Conservation (phyloP, 2,329 filamentous ascomycete species). For the Trichoderma harzianum region DNA sequence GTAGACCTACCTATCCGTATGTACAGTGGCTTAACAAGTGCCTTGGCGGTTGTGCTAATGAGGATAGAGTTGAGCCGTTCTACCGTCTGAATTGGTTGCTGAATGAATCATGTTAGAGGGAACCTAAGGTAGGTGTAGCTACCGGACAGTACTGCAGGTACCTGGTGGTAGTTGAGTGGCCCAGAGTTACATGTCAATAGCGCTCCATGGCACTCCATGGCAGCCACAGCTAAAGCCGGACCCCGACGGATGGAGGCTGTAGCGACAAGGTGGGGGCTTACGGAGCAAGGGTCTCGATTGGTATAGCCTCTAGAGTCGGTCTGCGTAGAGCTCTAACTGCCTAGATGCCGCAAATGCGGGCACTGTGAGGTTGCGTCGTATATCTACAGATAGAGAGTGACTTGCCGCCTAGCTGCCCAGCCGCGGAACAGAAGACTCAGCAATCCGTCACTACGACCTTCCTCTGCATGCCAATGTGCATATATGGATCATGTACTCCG, state of each 20-base stretch:
- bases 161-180: neutral
- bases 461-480: neutral
- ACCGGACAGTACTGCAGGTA: neutral
- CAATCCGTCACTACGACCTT: neutral
- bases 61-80: neutral
- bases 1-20: too few relatives aligned
- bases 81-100: neutral
- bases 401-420: neutral
- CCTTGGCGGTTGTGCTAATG: too few relatives aligned
- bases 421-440: neutral
- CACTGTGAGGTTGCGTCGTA: neutral
- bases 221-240: neutral
- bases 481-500: neutral
- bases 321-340: neutral
- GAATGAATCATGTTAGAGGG: neutral
- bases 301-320: neutral
- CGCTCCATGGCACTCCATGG: neutral
- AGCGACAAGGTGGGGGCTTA: constrained; percentile 1
- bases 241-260: neutral
- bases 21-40: neutral
- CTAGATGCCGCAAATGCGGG: neutral
- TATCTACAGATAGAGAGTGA: neutral
- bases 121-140: neutral
- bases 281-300: constrained; percentile 1
- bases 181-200: too few relatives aligned